These are phyloP conservation scores for Brettanomyces naardenensis DNA, from an alignment of 805 yeast species.

Conservation along the genomic window DNA sequence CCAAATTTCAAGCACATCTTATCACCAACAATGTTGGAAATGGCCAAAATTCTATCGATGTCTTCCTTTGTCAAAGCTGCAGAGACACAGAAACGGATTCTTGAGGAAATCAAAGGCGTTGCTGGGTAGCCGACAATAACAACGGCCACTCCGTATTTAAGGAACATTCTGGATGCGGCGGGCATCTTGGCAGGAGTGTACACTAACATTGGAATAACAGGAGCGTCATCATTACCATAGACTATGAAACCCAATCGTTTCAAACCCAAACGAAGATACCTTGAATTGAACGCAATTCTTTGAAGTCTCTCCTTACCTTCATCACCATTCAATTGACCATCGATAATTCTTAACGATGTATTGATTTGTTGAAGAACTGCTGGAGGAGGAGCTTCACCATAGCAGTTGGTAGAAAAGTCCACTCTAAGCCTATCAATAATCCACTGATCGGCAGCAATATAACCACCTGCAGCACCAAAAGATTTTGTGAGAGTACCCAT, in stretches of 20 bases:
- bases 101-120: conserved; percentile 80
- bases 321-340: conserved; percentile 80
- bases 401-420: conserved; percentile 61
- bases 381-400: conserved; percentile 85
- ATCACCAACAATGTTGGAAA: conserved; percentile 74
- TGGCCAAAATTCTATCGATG: conserved; percentile 68
- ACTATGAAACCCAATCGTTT: conserved; percentile 91
- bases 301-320: conserved; percentile 89
- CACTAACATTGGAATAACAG: conserved; percentile 83
- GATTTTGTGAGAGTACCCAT: conserved; percentile 99
- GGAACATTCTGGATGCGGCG: conserved; percentile 76
- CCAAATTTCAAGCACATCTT: conserved; percentile 64
- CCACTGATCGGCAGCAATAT: conserved; percentile 67
- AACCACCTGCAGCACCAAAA: conserved; percentile 99
- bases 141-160: conserved; percentile 77
- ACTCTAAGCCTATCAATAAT: conserved; percentile 70
- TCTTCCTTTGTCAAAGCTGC: conserved; percentile 91
- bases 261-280: conserved; percentile 85
- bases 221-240: conserved; percentile 93
- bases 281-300: conserved; percentile 91
- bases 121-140: conserved; percentile 98
- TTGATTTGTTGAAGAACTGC: conserved; percentile 85
- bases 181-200: conserved; percentile 95
- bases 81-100: conserved; percentile 90
- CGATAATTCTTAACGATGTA: conserved; percentile 69